phyloP scores from a whole-genome alignment of 2,329 filamentous ascomycete species.

The Stagonosporopsis rhizophila region DNA sequence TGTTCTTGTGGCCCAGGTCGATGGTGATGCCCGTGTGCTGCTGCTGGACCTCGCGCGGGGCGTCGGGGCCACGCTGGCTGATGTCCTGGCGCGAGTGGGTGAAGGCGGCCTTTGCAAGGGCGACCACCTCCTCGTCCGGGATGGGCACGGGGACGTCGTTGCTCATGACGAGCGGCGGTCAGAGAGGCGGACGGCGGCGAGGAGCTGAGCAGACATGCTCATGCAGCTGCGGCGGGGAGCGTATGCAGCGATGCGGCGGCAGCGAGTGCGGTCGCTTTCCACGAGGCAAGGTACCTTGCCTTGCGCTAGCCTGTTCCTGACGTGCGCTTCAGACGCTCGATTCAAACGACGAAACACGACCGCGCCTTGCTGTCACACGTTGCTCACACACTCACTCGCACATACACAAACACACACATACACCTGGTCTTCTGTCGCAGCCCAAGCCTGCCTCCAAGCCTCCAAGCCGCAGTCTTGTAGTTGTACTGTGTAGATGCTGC shows the following conservation, averaged over 20 bases:
- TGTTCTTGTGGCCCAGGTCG: slow-evolving; percentile 77
- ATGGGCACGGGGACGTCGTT: slow-evolving; percentile 55
- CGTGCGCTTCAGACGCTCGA: neutral
- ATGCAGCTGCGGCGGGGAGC: slow-evolving; percentile 2
- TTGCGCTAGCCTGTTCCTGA: slow-evolving; percentile 2
- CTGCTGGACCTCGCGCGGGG: slow-evolving; percentile 62
- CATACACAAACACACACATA: neutral
- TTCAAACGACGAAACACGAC: slow-evolving; percentile 14
- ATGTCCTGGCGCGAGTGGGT: slow-evolving; percentile 71
- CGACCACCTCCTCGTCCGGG: slow-evolving; percentile 69
- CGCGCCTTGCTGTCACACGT: neutral
- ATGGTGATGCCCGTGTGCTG: slow-evolving; percentile 76
- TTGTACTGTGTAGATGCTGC: neutral
- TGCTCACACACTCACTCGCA: neutral
- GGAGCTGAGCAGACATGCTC: slow-evolving; percentile 13
- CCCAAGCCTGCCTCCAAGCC: too few species aligned
- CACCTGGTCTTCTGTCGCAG: neutral
- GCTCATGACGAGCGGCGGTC: slow-evolving; percentile 42
- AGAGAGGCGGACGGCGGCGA: slow-evolving; percentile 14
- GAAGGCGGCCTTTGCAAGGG: slow-evolving; percentile 71
- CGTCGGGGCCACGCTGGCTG: slow-evolving; percentile 56
- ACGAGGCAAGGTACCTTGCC: too few species aligned
- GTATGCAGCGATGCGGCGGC: slow-evolving; percentile 5
- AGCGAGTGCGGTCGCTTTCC: neutral
- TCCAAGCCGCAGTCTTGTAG: too few species aligned